These are phyloP conservation scores for Spencermartinsiella europaea DNA, from an alignment of 805 yeast genomes.

Conservation along the genomic window DNA sequence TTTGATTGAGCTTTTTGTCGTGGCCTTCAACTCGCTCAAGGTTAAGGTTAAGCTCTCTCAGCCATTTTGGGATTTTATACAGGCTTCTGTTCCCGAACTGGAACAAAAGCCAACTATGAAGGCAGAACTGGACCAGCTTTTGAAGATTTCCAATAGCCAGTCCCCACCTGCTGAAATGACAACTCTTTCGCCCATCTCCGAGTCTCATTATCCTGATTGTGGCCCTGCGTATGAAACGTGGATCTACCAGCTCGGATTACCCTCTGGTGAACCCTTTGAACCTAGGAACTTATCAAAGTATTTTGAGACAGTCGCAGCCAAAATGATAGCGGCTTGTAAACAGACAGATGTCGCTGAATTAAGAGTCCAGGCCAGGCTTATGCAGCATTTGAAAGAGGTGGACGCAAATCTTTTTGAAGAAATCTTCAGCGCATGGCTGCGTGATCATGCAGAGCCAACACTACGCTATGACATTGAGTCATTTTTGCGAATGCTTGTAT, in stretches of 20 bases:
- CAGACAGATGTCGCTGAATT: slow-evolving; percentile 5
- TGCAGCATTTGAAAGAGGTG: slow-evolving; percentile 21
- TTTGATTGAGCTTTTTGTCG: slow-evolving; percentile 17
- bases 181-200: slow-evolving; percentile 27
- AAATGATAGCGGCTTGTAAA: slow-evolving; percentile 15
- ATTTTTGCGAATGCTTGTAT: slow-evolving; percentile 35
- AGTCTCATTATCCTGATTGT: slow-evolving; percentile 6
- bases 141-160: slow-evolving; percentile 15
- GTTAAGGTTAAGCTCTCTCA: slow-evolving; percentile 18
- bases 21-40: slow-evolving; percentile 16
- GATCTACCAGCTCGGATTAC: slow-evolving; percentile 1
- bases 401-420: slow-evolving; percentile 20
- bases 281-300: slow-evolving; percentile 8
- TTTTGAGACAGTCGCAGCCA: slow-evolving; percentile 11
- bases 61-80: slow-evolving; percentile 22
- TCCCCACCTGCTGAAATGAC: slow-evolving; percentile 17
- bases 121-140: slow-evolving; percentile 20
- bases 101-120: slow-evolving; percentile 15
- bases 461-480: slow-evolving; percentile 31
- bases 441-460: slow-evolving; percentile 28
- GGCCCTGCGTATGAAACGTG: background rate
- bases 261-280: slow-evolving; percentile 8
- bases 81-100: slow-evolving; percentile 15
- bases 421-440: slow-evolving; percentile 23
- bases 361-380: slow-evolving; percentile 15